Evolutionary conservation across 768 basidiomycete species (phyloP), one percentile per base, ranked within the genome.

Genomic region (Xerocomellus amylosporus): DNA sequence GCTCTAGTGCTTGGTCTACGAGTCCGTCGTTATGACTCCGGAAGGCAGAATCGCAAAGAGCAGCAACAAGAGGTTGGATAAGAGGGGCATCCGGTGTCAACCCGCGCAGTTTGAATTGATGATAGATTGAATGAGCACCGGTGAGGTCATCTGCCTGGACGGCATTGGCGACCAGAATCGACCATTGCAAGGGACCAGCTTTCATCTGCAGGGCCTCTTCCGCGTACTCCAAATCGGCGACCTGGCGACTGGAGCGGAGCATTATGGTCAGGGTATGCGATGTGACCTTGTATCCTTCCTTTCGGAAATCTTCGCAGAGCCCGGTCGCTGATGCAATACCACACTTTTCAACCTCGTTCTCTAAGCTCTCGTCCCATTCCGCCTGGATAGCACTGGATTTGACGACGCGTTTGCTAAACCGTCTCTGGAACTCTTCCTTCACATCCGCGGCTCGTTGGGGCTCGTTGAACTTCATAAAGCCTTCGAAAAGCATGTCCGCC

Each of bases 51-150:
- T 72, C 71, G 63, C 82, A 83, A 19, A 88, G 69, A 15, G 70
- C 65, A 26, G 71, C 76, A 24, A 90, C 72, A 3, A 89, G 64
- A 4, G 82, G 83, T n/a, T 75, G 75, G 19, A 85, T 70, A 46
- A 88, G 70, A 42, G 69, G 71, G 8, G 80, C 74, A 26, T 81
- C 79, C 5, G 82, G 81, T 4, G 58, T 61, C 19, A 85, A 65
- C 22, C 79, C 80, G 13, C 72, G 66, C 12, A 64, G 56, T 55
- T 71, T 75, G 51, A 80, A 74, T 36, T 74, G 69, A 24, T 75
- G 61, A 64, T 87, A 90, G 17, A 85, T 71, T 4, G 71, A 64
- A 24, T 83, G 58, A 3, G 81, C 86, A 17, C 74, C 68, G 1
- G 56, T 19, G 7, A 75, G 49, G 44, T 78, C 68, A 17, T 72